A percentile compares a stretch with the other conserved stretches of the same genome.
phyloP scores from a whole-genome alignment of 176 grass and related monocot species.

The Carex scoparia region DNA sequence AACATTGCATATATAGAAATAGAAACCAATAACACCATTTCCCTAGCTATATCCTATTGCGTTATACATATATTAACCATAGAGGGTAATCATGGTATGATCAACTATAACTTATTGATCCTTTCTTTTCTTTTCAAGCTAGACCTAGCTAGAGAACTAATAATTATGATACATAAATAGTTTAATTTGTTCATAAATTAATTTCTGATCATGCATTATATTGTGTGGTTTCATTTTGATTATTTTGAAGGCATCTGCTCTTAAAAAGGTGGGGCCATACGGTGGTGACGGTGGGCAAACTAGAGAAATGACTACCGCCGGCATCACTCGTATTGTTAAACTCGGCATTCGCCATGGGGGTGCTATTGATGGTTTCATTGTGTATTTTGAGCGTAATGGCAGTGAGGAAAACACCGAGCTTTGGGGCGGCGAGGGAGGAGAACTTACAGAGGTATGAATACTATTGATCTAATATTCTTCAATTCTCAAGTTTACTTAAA shows the following conservation, averaged over 20 bases:
- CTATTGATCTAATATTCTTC: background rate
- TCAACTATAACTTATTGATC: background rate
- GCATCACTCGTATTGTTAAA: background rate
- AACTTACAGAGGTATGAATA: constrained; percentile 2
- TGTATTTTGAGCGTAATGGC: background rate
- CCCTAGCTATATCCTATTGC: background rate
- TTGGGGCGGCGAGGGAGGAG: background rate
- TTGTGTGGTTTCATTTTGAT: background rate
- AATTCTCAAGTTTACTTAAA: background rate
- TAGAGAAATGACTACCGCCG: background rate
- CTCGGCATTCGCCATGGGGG: background rate
- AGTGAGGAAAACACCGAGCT: background rate
- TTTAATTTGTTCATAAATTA: background rate
- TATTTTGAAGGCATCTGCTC: background rate
- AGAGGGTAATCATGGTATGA: background rate
- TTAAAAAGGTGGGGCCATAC: background rate
- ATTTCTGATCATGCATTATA: background rate
- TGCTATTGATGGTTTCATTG: background rate
- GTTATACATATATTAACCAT: background rate
- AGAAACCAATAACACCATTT: background rate
- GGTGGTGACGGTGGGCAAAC: background rate
- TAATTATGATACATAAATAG: background rate
- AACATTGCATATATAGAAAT: background rate
- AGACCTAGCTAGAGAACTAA: background rate
- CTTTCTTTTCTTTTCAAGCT: background rate